These are phyloP conservation scores for Fraxinus anomala DNA, from an alignment of 257 asterid species.

Conservation along the genomic window DNA sequence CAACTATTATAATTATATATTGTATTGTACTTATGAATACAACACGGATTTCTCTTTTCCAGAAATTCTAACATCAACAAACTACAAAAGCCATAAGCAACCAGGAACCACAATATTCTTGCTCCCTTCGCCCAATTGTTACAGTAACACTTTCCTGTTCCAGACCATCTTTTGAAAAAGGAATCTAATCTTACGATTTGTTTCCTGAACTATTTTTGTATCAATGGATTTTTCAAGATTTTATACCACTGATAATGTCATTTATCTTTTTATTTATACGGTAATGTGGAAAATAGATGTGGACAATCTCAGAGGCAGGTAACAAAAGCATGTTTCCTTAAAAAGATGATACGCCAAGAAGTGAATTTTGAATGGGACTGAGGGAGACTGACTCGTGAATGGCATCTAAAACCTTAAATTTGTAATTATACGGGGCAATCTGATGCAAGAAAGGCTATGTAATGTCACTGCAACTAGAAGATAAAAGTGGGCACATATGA, in stretches of 20 bases:
- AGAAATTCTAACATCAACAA: constrained; percentile 8
- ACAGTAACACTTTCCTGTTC: background rate
- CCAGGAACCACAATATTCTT: background rate
- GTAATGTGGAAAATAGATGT: background rate
- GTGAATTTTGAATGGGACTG: background rate
- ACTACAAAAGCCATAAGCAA: constrained; percentile 2
- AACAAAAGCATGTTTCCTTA: background rate
- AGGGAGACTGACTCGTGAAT: background rate
- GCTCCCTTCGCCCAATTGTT: background rate
- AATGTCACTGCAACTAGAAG: constrained; percentile 20
- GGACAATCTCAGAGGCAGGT: background rate
- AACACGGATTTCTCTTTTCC: too few species aligned
- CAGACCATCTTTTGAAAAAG: background rate
- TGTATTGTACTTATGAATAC: too few species aligned
- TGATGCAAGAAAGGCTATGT: background rate
- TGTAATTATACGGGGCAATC: background rate
- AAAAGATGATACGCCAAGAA: background rate
- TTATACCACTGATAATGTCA: background rate
- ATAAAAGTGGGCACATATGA: constrained; percentile 12
- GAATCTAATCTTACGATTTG: background rate
- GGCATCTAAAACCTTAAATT: background rate
- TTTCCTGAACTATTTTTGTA: background rate
- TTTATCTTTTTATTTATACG: background rate
- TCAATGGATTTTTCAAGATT: background rate
- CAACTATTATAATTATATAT: too few species aligned